Conservation (phyloP, 371 early-diverging fungal genomes). For the Coemansia sp. region DNA sequence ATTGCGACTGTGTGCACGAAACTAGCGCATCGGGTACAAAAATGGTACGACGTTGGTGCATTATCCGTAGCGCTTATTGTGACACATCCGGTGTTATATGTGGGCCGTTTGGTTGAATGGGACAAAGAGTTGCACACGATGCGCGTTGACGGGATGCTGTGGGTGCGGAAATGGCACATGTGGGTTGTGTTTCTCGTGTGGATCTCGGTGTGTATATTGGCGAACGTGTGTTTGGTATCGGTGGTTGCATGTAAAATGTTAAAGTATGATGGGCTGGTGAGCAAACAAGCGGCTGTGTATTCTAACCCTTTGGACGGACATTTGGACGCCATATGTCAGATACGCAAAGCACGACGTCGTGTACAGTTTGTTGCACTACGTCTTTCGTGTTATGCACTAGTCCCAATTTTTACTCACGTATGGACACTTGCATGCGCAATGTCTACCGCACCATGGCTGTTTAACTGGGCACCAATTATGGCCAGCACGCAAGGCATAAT, state of each 20-base stretch:
- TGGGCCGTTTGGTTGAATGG: slow-evolving; percentile 8
- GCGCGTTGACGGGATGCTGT: slow-evolving; percentile 3
- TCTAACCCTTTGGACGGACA: no score
- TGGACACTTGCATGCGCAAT: slow-evolving; percentile 15
- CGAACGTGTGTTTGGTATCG: neutral
- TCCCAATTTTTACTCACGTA: slow-evolving; percentile 16
- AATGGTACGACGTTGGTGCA: slow-evolving; percentile 13
- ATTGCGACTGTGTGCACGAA: neutral
- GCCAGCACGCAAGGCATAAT: slow-evolving; percentile 21
- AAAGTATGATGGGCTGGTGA: neutral
- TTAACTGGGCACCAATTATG: slow-evolving; percentile 8
- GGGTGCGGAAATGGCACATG: neutral
- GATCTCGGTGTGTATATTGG: neutral
- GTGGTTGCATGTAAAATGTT: neutral
- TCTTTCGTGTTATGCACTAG: neutral
- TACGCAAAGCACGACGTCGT: no score
- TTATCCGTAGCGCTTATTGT: neutral
- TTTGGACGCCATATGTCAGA: no score
- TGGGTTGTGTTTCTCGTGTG: slow-evolving; percentile 22
- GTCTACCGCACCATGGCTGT: slow-evolving; percentile 16
- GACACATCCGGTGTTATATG: slow-evolving; percentile 28
- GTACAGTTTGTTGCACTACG: neutral
- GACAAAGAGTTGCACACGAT: neutral
- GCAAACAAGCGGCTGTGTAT: no score
- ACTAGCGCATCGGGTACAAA: slow-evolving; percentile 10